These are phyloP conservation scores for Fonsecaea pedrosoi DNA, from an alignment of 2,329 filamentous ascomycete genomes.

Conservation along the genomic window DNA sequence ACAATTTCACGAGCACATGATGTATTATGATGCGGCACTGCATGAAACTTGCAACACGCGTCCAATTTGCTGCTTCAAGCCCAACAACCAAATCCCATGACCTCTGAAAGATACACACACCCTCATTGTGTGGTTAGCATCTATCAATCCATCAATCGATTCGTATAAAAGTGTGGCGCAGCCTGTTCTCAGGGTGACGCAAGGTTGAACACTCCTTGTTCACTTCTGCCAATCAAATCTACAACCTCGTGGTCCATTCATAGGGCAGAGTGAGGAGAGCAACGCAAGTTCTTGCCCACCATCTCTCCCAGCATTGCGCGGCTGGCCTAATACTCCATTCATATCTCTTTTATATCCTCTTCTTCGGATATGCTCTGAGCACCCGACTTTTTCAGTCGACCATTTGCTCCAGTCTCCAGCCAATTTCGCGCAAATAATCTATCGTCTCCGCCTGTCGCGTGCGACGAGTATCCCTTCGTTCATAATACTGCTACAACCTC, in stretches of 20 bases:
- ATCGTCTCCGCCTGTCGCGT: neutral
- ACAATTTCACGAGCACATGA: conserved; percentile 1
- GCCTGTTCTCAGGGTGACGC: conserved; percentile 2
- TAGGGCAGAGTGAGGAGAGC: conserved; percentile 23
- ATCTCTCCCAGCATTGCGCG: conserved; percentile 14
- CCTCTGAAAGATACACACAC: neutral
- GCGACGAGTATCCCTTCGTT: neutral
- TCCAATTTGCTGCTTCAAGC: neutral
- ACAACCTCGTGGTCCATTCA: conserved; percentile 9
- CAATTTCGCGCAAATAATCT: conserved; percentile 2
- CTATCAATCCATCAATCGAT: neutral
- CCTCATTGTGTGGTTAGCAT: neutral
- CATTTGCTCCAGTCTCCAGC: neutral
- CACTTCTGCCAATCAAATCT: neutral
- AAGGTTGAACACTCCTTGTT: neutral
- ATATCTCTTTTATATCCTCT: neutral
- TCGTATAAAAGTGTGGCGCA: conserved; percentile 7
- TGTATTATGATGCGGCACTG: conserved; percentile 5
- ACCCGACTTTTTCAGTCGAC: neutral
- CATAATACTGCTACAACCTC: neutral
- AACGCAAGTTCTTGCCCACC: conserved; percentile 4
- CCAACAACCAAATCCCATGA: neutral
- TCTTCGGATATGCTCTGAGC: neutral
- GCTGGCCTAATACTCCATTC: neutral
- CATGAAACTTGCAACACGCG: neutral